phyloP scores from a whole-genome alignment of 2,329 filamentous ascomycete species.

The Lachnellula subtilissima region DNA sequence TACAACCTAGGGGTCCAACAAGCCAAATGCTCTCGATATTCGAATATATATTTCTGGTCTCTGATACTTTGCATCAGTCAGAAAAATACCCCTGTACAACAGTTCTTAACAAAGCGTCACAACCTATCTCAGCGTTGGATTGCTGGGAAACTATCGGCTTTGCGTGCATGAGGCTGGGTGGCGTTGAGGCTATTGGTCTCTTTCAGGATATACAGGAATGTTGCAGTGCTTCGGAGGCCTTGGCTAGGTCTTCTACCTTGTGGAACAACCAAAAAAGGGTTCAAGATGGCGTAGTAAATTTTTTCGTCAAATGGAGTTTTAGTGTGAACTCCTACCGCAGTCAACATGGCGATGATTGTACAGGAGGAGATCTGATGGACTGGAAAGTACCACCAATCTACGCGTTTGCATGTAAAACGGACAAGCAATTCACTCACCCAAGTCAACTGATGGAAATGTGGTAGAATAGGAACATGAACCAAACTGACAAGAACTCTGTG shows the following conservation, averaged over 20 bases:
- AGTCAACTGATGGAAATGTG: too few species aligned
- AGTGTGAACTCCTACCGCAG: background rate
- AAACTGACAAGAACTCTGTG: too few species aligned
- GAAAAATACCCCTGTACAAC: background rate
- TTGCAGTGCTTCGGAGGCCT: background rate
- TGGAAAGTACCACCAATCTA: too few species aligned
- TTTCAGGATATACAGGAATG: background rate
- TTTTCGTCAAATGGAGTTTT: background rate
- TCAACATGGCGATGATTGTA: too few species aligned
- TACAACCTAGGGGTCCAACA: too few species aligned
- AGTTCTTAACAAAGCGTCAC: background rate
- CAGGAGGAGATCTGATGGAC: too few species aligned
- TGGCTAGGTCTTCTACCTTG: background rate
- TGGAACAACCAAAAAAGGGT: background rate
- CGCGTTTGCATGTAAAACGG: too few species aligned
- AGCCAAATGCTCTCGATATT: too few species aligned
- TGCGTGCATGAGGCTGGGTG: background rate
- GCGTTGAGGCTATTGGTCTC: background rate
- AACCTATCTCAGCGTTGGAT: background rate
- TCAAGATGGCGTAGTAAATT: background rate
- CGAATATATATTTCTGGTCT: background rate
- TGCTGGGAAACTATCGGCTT: background rate
- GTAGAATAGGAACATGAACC: too few species aligned
- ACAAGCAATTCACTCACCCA: too few species aligned
- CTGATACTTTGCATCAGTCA: background rate